Conservation (phyloP, 2,329 filamentous ascomycete genomes). For the Aspergillus glaucus region DNA sequence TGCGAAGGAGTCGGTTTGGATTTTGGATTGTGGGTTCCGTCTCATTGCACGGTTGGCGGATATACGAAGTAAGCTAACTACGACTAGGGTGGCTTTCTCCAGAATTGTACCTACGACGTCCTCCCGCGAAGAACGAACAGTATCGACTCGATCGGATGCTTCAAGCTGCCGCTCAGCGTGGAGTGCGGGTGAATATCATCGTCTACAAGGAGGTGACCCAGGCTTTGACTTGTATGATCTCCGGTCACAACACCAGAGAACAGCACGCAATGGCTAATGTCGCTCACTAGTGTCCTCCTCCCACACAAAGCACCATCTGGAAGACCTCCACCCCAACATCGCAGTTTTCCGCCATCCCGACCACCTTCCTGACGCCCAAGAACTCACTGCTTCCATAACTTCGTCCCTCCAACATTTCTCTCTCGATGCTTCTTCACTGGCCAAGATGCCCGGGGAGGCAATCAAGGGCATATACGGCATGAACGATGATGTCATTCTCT, state of each 20-base stretch:
- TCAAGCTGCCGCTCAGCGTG: slow-evolving; percentile 71
- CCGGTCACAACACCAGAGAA: slow-evolving; percentile 4
- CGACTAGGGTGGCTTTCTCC: slow-evolving; percentile 69
- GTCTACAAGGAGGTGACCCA: slow-evolving; percentile 89
- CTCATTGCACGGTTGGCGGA: background rate
- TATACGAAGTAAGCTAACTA: slow-evolving; percentile 6
- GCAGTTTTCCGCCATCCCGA: slow-evolving; percentile 86
- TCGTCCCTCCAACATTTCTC: slow-evolving; percentile 52
- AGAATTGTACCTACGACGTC: slow-evolving; percentile 77
- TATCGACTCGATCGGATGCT: slow-evolving; percentile 82
- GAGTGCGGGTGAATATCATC: slow-evolving; percentile 77
- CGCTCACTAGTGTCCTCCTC: slow-evolving; percentile 50
- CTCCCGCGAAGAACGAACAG: slow-evolving; percentile 71
- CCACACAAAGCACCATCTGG: slow-evolving; percentile 74
- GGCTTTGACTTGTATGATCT: slow-evolving; percentile 64
- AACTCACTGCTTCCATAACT: slow-evolving; percentile 54
- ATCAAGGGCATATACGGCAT: slow-evolving; percentile 76
- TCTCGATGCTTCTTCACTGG: slow-evolving; percentile 49
- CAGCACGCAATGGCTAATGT: background rate
- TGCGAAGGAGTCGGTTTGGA: slow-evolving; percentile 72
- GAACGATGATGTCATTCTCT: slow-evolving; percentile 72
- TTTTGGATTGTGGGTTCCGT: slow-evolving; percentile 60
- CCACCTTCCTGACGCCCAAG: slow-evolving; percentile 68
- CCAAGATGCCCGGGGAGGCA: slow-evolving; percentile 64
- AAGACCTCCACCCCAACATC: slow-evolving; percentile 75